phyloP scores from a whole-genome alignment of 306 rosid genomes.

The Lagenaria siceraria region DNA sequence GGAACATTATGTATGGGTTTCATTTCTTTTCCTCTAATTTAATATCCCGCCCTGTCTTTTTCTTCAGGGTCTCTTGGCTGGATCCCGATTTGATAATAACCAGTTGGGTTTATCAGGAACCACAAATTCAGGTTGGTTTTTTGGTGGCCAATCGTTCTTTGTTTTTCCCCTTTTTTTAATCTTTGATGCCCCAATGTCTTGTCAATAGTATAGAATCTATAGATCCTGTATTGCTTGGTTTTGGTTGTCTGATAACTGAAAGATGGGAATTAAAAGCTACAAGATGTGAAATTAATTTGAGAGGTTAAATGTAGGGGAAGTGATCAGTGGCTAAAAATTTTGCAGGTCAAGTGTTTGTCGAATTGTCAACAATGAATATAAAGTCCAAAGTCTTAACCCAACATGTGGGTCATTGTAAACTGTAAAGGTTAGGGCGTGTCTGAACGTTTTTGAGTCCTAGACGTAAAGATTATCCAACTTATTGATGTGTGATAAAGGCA shows the following conservation, averaged over 20 bases:
- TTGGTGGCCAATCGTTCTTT: constrained; percentile 10
- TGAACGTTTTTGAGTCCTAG: background rate
- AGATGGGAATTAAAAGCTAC: background rate
- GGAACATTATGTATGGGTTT: background rate
- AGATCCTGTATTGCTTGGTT: background rate
- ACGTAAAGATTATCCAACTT: background rate
- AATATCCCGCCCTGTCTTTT: background rate
- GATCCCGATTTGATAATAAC: constrained; percentile 39
- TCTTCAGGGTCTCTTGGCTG: constrained; percentile 56
- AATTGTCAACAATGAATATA: background rate
- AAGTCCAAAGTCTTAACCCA: background rate
- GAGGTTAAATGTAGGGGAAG: background rate
- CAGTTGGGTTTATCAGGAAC: constrained; percentile 41
- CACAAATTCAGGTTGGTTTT: constrained; percentile 45
- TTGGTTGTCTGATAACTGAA: background rate
- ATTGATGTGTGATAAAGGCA: background rate
- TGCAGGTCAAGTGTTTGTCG: constrained; percentile 3
- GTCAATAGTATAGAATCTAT: background rate
- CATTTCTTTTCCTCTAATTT: background rate
- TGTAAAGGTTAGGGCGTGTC: background rate
- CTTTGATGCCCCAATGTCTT: background rate
- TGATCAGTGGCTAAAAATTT: background rate
- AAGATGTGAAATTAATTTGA: background rate
- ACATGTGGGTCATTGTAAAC: constrained; percentile 3
- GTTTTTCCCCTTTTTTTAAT: background rate